Evolutionary conservation across 306 rosid genomes (phyloP).

Genomic region (Sphenostylis stenocarpa): DNA sequence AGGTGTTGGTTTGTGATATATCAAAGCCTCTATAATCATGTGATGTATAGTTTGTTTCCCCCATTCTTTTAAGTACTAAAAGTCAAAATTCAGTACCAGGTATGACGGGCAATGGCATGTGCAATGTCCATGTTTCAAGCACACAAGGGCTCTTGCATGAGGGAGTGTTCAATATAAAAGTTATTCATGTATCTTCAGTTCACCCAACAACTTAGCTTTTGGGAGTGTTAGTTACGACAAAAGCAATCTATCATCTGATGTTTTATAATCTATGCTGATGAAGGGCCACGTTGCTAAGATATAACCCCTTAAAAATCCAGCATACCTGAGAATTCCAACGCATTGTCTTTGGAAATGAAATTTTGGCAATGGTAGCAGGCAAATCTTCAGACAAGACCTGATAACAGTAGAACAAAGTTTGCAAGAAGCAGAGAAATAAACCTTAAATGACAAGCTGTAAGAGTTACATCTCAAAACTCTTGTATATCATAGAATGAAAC

Average conservation of each 20-base stretch:
- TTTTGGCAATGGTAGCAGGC: constrained; percentile 66
- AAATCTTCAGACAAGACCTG: constrained; percentile 87
- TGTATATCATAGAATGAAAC: background rate
- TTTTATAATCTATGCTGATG: background rate
- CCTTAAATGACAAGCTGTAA: constrained; percentile 15
- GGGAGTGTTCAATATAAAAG: background rate
- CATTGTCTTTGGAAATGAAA: constrained; percentile 94
- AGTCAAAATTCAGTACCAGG: background rate
- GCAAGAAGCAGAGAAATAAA: constrained; percentile 16
- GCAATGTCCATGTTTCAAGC: constrained; percentile 16
- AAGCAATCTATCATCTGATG: background rate
- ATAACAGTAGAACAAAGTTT: constrained; percentile 6
- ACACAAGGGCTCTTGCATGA: background rate
- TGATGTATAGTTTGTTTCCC: background rate
- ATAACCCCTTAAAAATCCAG: constrained; percentile 15
- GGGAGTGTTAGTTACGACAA: background rate
- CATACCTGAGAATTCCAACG: constrained; percentile 94
- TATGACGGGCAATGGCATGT: background rate
- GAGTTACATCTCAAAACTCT: constrained; percentile 19
- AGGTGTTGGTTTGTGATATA: background rate
- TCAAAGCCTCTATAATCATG: background rate
- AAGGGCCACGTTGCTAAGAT: background rate
- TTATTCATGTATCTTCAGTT: background rate
- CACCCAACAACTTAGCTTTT: background rate
- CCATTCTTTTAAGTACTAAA: constrained; percentile 10